Base-by-base conservation (phyloP, 2,329 filamentous ascomycete species). In the Hymenoscyphus fraxineus region DNA sequence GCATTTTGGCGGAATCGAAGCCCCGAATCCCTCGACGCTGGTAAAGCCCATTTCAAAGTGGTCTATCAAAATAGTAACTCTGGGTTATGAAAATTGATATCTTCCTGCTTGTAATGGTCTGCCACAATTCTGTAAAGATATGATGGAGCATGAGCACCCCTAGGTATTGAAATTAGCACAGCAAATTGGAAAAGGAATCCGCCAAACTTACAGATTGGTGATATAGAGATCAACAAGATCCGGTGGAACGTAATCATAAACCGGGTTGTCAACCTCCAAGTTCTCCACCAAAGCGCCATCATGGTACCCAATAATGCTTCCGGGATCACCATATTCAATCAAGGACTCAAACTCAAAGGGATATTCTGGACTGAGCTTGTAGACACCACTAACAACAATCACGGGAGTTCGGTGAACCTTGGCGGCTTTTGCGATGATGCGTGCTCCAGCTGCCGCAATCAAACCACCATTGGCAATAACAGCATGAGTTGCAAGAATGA, bases 361-460 rank as follows among this genome's bases (percentile, higher is more conserved):
- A 72, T 93, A 94, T 65, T 96, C 88, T 0, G 95, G 93, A 70
- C 92, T 96, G 63, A 99, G 85, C 78, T 96, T 96, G 81, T 97
- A 98, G 22, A 98, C 89, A 39, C 93, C 94, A 61, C 90, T 91
- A 55, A 99, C 85, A 2, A 96, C 92, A 31, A 98, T 88, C 19
- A 99, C 93, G 0, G 93, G 90, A 31, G 89, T 92, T 69, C 89
- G 87, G 72, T 93, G 89, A 69, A 90, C 88, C 74, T 89, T 90
- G 15, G 95, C 95, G 7, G 93, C 93, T 67, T 89, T 88, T 4
- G 93, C 92, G 69, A 98, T 90, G 51, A 91, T 87, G 22, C 87
- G 87, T 10, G 91, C 90, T n/a, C 95, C 95, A 5, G 90, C 88
- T 51, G 93, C 89, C 19, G 92, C 90, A 35, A 98, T 84, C 32